Percentiles rank a stretch among this genome's conserved stretches.
Conservation (phyloP, 2,329 filamentous ascomycete genomes). For the Neopestalotiopsis sp. region DNA sequence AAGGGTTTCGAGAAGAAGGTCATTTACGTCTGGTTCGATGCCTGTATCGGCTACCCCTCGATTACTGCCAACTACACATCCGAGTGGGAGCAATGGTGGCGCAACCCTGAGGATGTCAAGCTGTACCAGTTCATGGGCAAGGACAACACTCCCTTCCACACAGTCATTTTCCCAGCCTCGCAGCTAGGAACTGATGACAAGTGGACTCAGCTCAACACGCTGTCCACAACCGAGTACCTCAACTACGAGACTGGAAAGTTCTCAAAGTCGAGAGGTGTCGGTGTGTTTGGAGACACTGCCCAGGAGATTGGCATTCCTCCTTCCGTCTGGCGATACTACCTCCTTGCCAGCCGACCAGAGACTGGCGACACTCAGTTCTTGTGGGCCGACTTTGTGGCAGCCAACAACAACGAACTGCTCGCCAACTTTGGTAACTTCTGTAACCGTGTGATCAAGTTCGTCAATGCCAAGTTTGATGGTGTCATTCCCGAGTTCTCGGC, state of each 20-base stretch:
- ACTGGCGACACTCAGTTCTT: constrained; percentile 77
- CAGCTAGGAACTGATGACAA: constrained; percentile 73
- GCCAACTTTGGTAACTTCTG: constrained; percentile 72
- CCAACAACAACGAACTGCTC: constrained; percentile 76
- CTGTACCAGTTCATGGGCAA: constrained; percentile 83
- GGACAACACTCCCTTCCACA: constrained; percentile 76
- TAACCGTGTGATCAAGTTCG: constrained; percentile 76
- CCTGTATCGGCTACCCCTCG: constrained; percentile 78
- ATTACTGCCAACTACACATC: constrained; percentile 77
- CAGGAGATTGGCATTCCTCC: constrained; percentile 72
- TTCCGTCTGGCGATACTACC: constrained; percentile 79
- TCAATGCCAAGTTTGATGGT: constrained; percentile 76
- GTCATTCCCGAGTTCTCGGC: constrained; percentile 67
- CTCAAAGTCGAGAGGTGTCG: constrained; percentile 74
- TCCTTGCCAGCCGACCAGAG: constrained; percentile 75
- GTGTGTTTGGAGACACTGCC: constrained; percentile 77
- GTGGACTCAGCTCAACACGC: constrained; percentile 77
- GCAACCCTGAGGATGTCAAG: constrained; percentile 72
- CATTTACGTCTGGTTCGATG: constrained; percentile 76
- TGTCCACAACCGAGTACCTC: constrained; percentile 75
- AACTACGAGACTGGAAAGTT: constrained; percentile 78
- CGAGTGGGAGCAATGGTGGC: constrained; percentile 80
- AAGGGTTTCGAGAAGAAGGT: constrained; percentile 68
- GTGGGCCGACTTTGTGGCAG: constrained; percentile 73
- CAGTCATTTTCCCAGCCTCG: constrained; percentile 75